Base-by-base conservation (phyloP, 148 eudicot species). In the Diospyros kaki region DNA sequence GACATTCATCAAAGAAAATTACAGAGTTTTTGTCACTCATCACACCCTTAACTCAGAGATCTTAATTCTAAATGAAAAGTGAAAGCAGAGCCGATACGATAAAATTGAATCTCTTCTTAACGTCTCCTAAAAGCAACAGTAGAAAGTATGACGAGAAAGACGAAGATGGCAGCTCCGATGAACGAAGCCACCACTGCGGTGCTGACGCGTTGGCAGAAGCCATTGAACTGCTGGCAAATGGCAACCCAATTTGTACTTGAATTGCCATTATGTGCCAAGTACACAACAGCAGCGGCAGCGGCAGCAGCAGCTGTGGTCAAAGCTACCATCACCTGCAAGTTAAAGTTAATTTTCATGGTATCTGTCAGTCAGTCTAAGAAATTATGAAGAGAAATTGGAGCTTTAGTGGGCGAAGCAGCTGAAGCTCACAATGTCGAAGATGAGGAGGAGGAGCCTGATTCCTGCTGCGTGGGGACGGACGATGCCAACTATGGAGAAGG, bases 151-250 rank as follows among this genome's bases (percentile, higher is more conserved):
- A 93, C 88, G 73, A 93, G 81, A 5, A 85, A 63, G 6, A 90
- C 80, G 72, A 93, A 76, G 78, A 93, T 75, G 75, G 76, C 55
- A 1, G 88, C 86, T 14, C 86, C 88, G 9, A 93, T 81, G 81
- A 93, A 90, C 12, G 96, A 87, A 45, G 92, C 98, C 79, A 93
- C 96, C 64, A 90, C 96, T 0, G 98, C 96, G 11, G 93, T 93
- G 58, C 98, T 90, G 14, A 87, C 83, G 0, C 86, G 82, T 83
- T 89, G 85, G 71, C 98, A 93, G 77, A 93, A 93, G 50, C 85
- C 87, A 12, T 81, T 91, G 58, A 90, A 93, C 77, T 93, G 98
- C 52, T 93, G 91, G 72, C 98, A 93, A 51, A 93, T 90, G 2
- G 98, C 87, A 9, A 80, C 56, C 98, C 96, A 93, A 15, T 90